A percentile compares a stretch with the other conserved stretches of the same genome.
Conservation (phyloP, 2,329 filamentous ascomycete species). For the Akanthomyces muscarius region DNA sequence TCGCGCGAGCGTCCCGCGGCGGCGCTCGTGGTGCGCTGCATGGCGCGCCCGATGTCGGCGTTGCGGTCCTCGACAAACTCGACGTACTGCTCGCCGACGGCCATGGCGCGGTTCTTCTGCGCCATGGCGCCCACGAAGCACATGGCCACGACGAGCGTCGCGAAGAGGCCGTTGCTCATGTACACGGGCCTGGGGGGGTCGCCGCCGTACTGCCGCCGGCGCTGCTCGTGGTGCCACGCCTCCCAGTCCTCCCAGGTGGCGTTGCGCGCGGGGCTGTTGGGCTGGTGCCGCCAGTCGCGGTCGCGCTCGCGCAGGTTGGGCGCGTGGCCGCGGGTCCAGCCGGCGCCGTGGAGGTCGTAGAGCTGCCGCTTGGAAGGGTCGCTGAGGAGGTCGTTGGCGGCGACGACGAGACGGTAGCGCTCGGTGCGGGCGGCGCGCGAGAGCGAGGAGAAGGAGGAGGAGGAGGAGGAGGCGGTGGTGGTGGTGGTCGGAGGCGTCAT, state of each 20-base stretch:
- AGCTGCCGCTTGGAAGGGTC: conserved; percentile 72
- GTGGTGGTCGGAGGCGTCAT: conserved; percentile 33
- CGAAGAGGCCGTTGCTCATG: conserved; percentile 77
- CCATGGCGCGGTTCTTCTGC: conserved; percentile 67
- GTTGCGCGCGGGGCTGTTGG: conserved; percentile 57
- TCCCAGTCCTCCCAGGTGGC: conserved; percentile 99
- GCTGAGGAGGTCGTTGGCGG: conserved; percentile 83
- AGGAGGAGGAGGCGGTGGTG: conserved; percentile 24
- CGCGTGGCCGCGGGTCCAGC: conserved; percentile 66
- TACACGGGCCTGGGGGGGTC: conserved; percentile 54
- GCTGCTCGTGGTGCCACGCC: conserved; percentile 59
- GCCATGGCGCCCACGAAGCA: conserved; percentile 66
- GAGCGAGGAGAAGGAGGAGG: conserved; percentile 20
- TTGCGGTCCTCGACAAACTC: conserved; percentile 65
- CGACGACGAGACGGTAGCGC: conserved; percentile 82
- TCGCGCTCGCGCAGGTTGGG: conserved; percentile 40
- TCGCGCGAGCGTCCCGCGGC: conserved; percentile 52
- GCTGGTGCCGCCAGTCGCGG: conserved; percentile 45
- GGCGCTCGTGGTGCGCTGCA: conserved; percentile 50
- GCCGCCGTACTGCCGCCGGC: conserved; percentile 42
- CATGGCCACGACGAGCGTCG: conserved; percentile 62
- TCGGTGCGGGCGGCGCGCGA: conserved; percentile 67
- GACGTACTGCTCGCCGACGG: conserved; percentile 57
- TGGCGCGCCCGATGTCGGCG: conserved; percentile 58
- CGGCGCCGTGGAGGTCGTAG: conserved; percentile 78